Percentiles rank a stretch among this genome's conserved stretches.
phyloP scores from a whole-genome alignment of 257 asterid species.

The Rauvolfia tetraphylla region DNA sequence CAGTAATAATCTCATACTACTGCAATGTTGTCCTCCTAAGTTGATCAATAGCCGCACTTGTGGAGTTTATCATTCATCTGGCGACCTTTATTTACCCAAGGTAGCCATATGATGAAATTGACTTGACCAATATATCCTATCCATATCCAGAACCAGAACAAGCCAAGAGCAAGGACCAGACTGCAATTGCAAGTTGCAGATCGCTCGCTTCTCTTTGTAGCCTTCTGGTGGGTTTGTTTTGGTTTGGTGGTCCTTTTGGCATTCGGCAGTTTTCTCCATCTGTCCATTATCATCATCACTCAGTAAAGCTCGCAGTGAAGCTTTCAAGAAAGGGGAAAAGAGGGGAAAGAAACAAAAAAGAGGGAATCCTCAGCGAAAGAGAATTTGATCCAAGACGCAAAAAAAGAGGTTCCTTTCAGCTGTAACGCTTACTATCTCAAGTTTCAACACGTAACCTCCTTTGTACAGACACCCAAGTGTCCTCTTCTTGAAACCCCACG shows the following conservation, averaged over 20 bases:
- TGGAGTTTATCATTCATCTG: too few relatives aligned
- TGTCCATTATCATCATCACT: not conserved
- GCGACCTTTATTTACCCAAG: too few relatives aligned
- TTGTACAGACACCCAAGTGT: not conserved
- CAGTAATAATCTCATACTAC: too few relatives aligned
- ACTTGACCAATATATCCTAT: not conserved
- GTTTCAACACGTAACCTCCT: not conserved
- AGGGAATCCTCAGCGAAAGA: not conserved
- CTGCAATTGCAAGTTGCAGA: not conserved
- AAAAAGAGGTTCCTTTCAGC: too few relatives aligned
- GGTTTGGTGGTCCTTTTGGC: not conserved
- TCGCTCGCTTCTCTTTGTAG: not conserved
- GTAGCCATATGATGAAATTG: too few relatives aligned
- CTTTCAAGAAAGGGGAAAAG: not conserved
- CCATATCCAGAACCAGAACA: not conserved
- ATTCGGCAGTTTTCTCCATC: not conserved
- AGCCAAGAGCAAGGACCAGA: not conserved
- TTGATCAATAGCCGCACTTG: too few relatives aligned
- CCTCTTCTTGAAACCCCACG: not conserved
- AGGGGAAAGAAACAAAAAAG: not conserved
- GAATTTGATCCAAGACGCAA: not conserved
- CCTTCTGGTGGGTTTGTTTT: constrained; percentile 1
- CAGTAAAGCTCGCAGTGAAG: not conserved
- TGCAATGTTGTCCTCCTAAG: too few relatives aligned
- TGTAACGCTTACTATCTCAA: not conserved